Conservation (phyloP, 306 rosid species). For the Quercus alba region DNA sequence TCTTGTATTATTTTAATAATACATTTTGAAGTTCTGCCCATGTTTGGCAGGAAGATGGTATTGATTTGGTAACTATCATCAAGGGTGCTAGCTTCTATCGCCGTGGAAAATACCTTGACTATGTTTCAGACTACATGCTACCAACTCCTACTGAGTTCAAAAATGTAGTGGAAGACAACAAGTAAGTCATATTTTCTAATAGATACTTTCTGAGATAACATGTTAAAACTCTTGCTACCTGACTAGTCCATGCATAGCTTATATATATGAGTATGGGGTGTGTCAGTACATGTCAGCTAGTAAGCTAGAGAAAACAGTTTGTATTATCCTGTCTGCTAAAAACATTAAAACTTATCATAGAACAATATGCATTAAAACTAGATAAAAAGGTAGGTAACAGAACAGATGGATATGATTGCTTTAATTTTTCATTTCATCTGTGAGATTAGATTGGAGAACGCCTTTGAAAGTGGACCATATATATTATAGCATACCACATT, state of each 20-base stretch:
- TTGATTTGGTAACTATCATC: constrained; percentile 67
- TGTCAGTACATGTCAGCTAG: not conserved
- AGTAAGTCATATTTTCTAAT: constrained; percentile 27
- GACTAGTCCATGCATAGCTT: not conserved
- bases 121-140: constrained; percentile 62
- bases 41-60: constrained; percentile 57
- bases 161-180: constrained; percentile 32
- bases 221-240: not conserved
- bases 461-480: not conserved
- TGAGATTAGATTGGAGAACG: not conserved
- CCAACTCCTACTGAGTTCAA: constrained; percentile 55
- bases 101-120: constrained; percentile 58
- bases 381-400: not conserved
- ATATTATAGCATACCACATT: not conserved
- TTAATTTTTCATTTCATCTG: not conserved
- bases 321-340: not conserved
- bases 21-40: not conserved
- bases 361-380: not conserved
- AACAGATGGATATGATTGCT: not conserved
- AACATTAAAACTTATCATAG: not conserved
- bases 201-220: not conserved
- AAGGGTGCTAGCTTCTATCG: constrained; percentile 71
- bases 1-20: not conserved
- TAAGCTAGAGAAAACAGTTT: not conserved
- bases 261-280: not conserved